Conservation (phyloP, 2,329 filamentous ascomycete species). For the Penicillium capsulatum region DNA sequence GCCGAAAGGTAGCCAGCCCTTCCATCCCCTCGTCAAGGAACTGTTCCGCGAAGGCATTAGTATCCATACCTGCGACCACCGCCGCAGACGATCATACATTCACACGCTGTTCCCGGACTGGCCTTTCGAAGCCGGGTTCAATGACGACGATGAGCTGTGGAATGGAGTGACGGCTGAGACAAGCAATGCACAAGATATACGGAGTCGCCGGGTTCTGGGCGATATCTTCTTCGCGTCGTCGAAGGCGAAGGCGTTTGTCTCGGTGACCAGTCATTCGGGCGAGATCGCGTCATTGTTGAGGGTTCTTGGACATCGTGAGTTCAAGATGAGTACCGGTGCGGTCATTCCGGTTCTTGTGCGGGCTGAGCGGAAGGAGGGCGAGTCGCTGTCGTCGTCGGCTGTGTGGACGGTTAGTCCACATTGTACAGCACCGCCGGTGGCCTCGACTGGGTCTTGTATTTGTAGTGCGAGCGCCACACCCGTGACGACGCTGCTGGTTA, state of each 20-base stretch:
- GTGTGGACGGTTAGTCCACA: conserved; percentile 30
- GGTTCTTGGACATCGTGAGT: conserved; percentile 43
- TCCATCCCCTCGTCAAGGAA: conserved; percentile 54
- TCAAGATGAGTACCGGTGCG: conserved; percentile 46
- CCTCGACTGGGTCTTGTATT: conserved; percentile 29
- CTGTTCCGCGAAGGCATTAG: conserved; percentile 55
- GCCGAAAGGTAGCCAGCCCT: conserved; percentile 39
- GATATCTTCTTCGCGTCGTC: conserved; percentile 44
- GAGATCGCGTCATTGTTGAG: conserved; percentile 52
- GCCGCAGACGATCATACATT: conserved; percentile 49
- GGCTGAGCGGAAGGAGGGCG: conserved; percentile 30
- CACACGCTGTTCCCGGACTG: conserved; percentile 46
- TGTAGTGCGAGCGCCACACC: conserved; percentile 29
- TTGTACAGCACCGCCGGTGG: conserved; percentile 33
- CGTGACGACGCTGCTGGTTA: conserved; percentile 28
- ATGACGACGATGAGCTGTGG: conserved; percentile 54
- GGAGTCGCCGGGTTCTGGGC: conserved; percentile 46
- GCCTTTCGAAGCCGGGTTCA: conserved; percentile 51
- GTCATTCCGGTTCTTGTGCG: conserved; percentile 51
- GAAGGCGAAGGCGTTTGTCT: conserved; percentile 47
- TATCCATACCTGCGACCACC: conserved; percentile 58
- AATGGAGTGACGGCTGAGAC: conserved; percentile 48
- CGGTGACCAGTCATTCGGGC: conserved; percentile 56
- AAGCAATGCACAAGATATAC: conserved; percentile 44
- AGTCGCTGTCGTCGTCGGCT: conserved; percentile 15